Conservation (phyloP, 495 filamentous ascomycete species). For the Aspergillus nidulans region DNA sequence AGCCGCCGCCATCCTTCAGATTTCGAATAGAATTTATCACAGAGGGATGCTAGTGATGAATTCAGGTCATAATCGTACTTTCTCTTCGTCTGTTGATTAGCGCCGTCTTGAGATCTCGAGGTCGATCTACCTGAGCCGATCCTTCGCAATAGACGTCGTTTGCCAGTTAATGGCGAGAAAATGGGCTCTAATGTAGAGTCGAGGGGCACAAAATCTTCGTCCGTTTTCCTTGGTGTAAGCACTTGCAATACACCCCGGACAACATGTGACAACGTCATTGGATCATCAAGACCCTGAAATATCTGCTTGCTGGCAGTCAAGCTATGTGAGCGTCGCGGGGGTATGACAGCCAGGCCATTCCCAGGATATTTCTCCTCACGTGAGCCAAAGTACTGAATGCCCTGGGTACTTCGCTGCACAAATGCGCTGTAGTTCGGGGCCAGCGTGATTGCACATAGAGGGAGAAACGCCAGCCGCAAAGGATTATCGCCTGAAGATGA, state of each 20-base stretch:
- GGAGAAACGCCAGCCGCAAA: conserved; percentile 24
- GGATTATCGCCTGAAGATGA: neutral
- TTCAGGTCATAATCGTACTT: neutral
- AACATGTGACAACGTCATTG: conserved; percentile 16
- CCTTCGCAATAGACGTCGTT: conserved; percentile 4
- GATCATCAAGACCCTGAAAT: conserved; percentile 3
- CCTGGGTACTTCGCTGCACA: conserved; percentile 14
- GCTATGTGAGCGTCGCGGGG: conserved; percentile 24
- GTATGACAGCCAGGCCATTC: conserved; percentile 25
- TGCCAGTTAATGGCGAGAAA: conserved; percentile 12
- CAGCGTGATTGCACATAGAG: conserved; percentile 29
- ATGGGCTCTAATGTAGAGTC: conserved; percentile 21
- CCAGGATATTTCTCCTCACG: conserved; percentile 18
- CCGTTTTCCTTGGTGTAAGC: conserved; percentile 3
- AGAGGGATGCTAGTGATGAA: neutral
- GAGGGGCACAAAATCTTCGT: conserved; percentile 19
- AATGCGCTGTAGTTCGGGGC: conserved; percentile 29
- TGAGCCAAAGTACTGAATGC: neutral
- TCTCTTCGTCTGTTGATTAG: neutral
- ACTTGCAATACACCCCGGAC: conserved; percentile 14
- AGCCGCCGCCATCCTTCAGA: neutral
- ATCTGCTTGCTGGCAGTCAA: conserved; percentile 22
- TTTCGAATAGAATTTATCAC: neutral
- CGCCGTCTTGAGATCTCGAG: conserved; percentile 3
- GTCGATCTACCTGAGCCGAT: conserved; percentile 7